Evolutionary conservation across 108 stramenopile species (phyloP).

Genomic region (Aureococcus anophagefferens): DNA sequence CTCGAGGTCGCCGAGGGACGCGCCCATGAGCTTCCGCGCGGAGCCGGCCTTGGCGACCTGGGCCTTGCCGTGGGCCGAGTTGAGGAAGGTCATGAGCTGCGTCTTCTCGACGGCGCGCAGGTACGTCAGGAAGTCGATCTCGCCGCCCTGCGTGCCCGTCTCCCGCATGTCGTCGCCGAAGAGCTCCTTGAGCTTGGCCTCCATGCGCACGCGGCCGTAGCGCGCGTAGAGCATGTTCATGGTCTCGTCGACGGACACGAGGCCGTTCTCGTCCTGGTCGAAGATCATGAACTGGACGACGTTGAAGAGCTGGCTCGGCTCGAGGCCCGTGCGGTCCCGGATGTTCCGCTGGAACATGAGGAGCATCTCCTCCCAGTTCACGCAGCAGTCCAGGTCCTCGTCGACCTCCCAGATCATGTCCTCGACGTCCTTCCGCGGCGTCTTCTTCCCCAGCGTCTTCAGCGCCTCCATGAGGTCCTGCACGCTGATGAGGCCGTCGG

Average conservation of each 20-base stretch:
- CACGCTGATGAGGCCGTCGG: conserved; percentile 23
- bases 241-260: conserved; percentile 70
- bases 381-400: conserved; percentile 69
- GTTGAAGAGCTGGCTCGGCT: conserved; percentile 66
- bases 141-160: conserved; percentile 59
- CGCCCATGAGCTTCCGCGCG: too few species aligned
- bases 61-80: conserved; percentile 36
- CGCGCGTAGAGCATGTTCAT: conserved; percentile 81
- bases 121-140: conserved; percentile 56
- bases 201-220: conserved; percentile 62
- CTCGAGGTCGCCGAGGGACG: too few species aligned
- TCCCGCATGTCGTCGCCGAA: conserved; percentile 53
- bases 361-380: conserved; percentile 78
- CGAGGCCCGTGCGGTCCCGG: conserved; percentile 65
- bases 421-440: conserved; percentile 56
- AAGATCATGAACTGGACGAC: conserved; percentile 82
- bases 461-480: conserved; percentile 57
- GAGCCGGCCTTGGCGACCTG: conserved; percentile 34
- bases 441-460: conserved; percentile 51
- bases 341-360: conserved; percentile 75
- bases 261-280: conserved; percentile 55
- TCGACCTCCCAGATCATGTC: conserved; percentile 87
- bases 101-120: conserved; percentile 53
- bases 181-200: conserved; percentile 19
- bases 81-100: conserved; percentile 39